Base-by-base conservation (phyloP, 495 filamentous ascomycete species). In the Sphaerosporella brunnea region DNA sequence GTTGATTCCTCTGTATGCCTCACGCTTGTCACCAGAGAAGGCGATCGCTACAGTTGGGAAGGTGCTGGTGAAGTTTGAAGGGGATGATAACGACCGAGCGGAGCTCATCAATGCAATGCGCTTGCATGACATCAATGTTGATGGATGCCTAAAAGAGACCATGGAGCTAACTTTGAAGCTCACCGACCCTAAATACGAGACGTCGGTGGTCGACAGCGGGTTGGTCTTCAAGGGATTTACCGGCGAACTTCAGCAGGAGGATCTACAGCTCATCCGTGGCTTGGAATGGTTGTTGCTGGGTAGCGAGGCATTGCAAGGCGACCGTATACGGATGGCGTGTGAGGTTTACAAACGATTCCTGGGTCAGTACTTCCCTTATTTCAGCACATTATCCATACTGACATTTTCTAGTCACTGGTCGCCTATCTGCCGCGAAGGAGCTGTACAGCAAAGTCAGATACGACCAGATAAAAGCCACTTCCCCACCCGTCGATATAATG, bases 271-370 rank as follows among this genome's bases (percentile, higher is more conserved):
- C 48, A 84, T 95, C 41, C 72, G 78, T 30, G 75, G 79, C 45
- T 62, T 94, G 47, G 82, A 93, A 54, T 97, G 90, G 90, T 78
- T 84, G 59, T 63, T 82, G 50, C 65, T 79, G 37, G 68, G 84
- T 11, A 67, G 84, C n/a, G 76, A 80, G 21, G 78, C 71, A 1
- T 68, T 83, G 46, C 84, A 81, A 70, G 61, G 67, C 23, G 70
- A 81, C 49, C 80, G 84, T 2, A 84, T 87, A 63, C 53, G 66
- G 13, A 69, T 73, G 30, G 77, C 81, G 28, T 68, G 71, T 24
- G 63, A 73, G 53, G 68, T 86, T 26, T 85, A 93, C 64, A 79
- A 79, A 58, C 70, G 71, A 41, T 76, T 84, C 39, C 65, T 84
- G 34, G 72, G 82, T 87, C 69, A 67, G 78, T 66, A 21, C 9